Evolutionary conservation across 2,329 filamentous ascomycete genomes (phyloP), one percentile per base, ranked within the genome.

Genomic region (Colletotrichum musae): DNA sequence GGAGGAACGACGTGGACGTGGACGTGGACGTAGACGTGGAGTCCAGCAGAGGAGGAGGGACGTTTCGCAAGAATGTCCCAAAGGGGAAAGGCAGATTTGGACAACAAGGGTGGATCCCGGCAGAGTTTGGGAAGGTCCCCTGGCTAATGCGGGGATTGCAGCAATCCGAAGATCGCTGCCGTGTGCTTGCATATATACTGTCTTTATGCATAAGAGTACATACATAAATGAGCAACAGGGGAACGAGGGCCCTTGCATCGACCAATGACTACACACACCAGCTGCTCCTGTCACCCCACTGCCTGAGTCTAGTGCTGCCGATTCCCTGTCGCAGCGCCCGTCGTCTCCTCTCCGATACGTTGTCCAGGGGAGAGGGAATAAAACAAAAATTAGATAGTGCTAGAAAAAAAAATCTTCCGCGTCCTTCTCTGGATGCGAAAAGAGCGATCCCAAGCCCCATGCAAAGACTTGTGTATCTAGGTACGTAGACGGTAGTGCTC

Each of bases 51-150:
- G 50, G 61, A 66, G 43, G 45, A 69, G 57, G 64, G 63, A 63
- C 58, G 68, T 63, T 73, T 73, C 72, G 72, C 72, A 73, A 73
- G 71, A 72, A 70, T 73, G 70, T 71, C 72, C 72, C 61, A 64
- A 73, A 73, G 67, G 48, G 64, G 71, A 59, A 72, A 71, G 26
- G 63, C 64, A 63, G 64, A 13, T 52, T 50, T 57, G 43, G 48
- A 15, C 28, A 52, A n/a, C 36, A 70, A 45, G 58, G 61, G 61
- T 54, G 48, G 56, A 69, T 66, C 62, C 66, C 62, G 10, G 62
- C 51, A 56, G 66, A 58, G 56, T 43, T 56, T 69, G 53, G 36
- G 60, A 57, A 57, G 54, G 36, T 32, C 50, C 64, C 56, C 50
- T 69, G 61, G 54, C 48, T 57, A 69, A 60, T 66, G 66, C 62